Percentiles rank a stretch among this genome's conserved stretches.
phyloP scores from a whole-genome alignment of 129 eudicot species.

The Pseudognaphalium luteoalbum region DNA sequence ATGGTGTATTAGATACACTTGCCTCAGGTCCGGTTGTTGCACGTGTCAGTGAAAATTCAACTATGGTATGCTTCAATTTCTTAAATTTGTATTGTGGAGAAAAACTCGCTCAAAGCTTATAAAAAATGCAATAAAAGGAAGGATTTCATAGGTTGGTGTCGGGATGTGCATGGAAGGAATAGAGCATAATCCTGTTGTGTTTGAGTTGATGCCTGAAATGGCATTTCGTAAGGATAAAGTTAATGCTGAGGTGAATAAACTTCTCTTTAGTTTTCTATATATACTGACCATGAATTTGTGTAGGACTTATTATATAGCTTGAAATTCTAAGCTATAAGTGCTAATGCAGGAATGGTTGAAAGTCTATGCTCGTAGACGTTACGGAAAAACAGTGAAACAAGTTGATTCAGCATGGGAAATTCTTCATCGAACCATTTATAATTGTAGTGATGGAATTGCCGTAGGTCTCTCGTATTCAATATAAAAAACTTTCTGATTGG shows the following conservation, averaged over 20 bases:
- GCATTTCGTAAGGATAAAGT: slow-evolving; percentile 78
- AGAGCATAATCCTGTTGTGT: slow-evolving; percentile 96
- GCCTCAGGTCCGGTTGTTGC: slow-evolving; percentile 91
- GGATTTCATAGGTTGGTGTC: slow-evolving; percentile 69
- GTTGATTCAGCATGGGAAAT: slow-evolving; percentile 87
- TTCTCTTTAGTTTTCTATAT: background rate
- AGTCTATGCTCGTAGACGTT: slow-evolving; percentile 76
- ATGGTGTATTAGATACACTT: slow-evolving; percentile 83
- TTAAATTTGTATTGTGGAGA: background rate
- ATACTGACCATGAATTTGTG: background rate
- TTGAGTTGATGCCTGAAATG: slow-evolving; percentile 97
- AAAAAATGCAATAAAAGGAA: background rate
- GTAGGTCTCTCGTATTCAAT: slow-evolving; percentile 43
- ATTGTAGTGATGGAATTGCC: slow-evolving; percentile 88
- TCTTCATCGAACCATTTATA: slow-evolving; percentile 72
- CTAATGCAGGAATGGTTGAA: slow-evolving; percentile 80
- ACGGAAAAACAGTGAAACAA: slow-evolving; percentile 67
- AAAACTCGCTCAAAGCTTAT: background rate
- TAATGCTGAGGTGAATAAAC: slow-evolving; percentile 53
- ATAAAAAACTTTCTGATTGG: background rate
- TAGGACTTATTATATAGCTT: background rate
- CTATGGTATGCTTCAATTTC: slow-evolving; percentile 60
- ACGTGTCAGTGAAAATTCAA: slow-evolving; percentile 79
- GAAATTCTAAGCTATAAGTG: slow-evolving; percentile 9
- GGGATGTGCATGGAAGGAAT: slow-evolving; percentile 99